phyloP scores from a whole-genome alignment of 768 basidiomycete genomes.

The Rhodocollybia butyracea region DNA sequence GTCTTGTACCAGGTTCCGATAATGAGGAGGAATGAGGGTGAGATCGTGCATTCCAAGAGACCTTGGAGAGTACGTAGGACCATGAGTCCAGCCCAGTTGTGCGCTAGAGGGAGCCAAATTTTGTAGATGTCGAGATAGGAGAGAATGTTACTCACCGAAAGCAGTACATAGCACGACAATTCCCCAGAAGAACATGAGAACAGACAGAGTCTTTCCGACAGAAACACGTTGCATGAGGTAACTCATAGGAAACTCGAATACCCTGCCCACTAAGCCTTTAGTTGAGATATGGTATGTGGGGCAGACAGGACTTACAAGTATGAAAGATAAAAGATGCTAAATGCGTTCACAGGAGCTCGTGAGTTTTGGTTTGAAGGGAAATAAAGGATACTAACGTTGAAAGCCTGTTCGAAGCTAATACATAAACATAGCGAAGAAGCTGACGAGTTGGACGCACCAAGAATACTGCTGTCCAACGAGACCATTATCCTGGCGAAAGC shows the following conservation, averaged over 20 bases:
- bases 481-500: slow-evolving; percentile 6
- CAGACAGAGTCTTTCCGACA: slow-evolving; percentile 9
- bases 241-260: slow-evolving; percentile 9
- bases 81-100: slow-evolving; percentile 10
- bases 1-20: slow-evolving; percentile 10
- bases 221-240: slow-evolving; percentile 11
- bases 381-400: slow-evolving; percentile 3
- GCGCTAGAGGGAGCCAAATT: not conserved
- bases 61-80: slow-evolving; percentile 9
- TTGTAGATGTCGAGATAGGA: not conserved
- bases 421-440: not conserved
- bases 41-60: slow-evolving; percentile 9
- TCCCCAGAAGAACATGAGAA: slow-evolving; percentile 11
- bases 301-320: slow-evolving; percentile 6
- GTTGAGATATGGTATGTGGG: not conserved
- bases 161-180: slow-evolving; percentile 11
- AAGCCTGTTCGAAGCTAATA: slow-evolving; percentile 3
- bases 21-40: slow-evolving; percentile 6
- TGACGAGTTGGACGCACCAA: slow-evolving; percentile 2
- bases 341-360: not conserved
- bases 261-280: not conserved
- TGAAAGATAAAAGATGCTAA: slow-evolving; percentile 9
- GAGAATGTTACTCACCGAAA: slow-evolving; percentile 1
- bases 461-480: slow-evolving; percentile 12
- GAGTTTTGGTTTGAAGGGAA: not conserved